Conservation (phyloP, 2,329 filamentous ascomycete genomes). For the Diaporthe vaccinii region DNA sequence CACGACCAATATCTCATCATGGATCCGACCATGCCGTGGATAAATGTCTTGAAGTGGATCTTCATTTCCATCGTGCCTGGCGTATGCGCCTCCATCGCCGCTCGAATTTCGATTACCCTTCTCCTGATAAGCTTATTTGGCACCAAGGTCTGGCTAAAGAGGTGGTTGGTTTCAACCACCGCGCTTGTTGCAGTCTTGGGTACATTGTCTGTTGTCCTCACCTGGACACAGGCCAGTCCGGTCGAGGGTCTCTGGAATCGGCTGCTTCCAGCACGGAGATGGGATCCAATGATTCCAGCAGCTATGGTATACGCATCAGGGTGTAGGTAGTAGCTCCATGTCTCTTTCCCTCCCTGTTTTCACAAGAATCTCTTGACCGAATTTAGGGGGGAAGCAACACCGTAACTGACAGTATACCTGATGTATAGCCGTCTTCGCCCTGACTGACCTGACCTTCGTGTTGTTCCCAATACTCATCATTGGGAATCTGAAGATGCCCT, state of each 20-base stretch:
- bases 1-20: constrained; percentile 32
- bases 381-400: background rate
- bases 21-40: constrained; percentile 6
- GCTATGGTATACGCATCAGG: background rate
- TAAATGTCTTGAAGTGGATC: constrained; percentile 17
- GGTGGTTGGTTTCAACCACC: background rate
- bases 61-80: background rate
- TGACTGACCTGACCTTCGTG: constrained; percentile 42
- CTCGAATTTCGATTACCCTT: constrained; percentile 2
- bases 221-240: background rate
- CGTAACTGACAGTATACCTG: background rate
- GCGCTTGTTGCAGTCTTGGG: background rate
- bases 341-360: background rate
- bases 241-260: background rate
- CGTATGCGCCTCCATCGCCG: background rate
- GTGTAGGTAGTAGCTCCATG: background rate
- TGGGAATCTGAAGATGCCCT: constrained; percentile 43
- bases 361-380: background rate
- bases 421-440: constrained; percentile 22
- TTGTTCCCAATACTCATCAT: constrained; percentile 42
- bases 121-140: constrained; percentile 6
- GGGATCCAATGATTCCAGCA: background rate
- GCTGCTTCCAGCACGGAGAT: background rate
- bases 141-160: constrained; percentile 7
- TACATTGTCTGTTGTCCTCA: background rate